Evolutionary conservation across 2,329 filamentous ascomycete species (phyloP), one percentile per base, ranked within the genome.

Genomic region (Epichloe sylvatica): DNA sequence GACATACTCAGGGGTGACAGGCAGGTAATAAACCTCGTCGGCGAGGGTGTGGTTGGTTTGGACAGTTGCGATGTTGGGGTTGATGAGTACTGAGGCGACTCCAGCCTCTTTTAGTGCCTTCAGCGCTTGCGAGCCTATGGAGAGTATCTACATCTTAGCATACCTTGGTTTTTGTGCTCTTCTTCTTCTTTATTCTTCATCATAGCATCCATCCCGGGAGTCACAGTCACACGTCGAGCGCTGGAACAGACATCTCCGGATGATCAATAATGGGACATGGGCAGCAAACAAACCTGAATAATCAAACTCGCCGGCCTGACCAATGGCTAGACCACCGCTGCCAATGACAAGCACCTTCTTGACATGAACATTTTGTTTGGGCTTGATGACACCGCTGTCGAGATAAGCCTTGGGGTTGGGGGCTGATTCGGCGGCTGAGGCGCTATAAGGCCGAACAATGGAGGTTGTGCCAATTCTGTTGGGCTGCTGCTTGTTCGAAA

Each of bases 291-390:
- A 75, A 94, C 89, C 91, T 68, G 92, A 97, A 70, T 97, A 97
- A 71, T 97, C 91, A 62, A 97, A 97, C 73, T 97, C 91, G 72
- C 91, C 91, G 56, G 91, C 91, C 71, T 97, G 91, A 55, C 91
- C 91, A 78, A 97, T 97, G 66, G 87, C 88, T 59, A 97, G 77
- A 69, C 91, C 91, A 72, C 91, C 91, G 71, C 84, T 90, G 52
- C 91, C 91, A 73, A 97, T 95, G 59, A 97, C 90, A 54, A 97
- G 74, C 47, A 97, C 91, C 74, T 97, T 97, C 75, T 94, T 94
- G 56, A 97, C 89, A 65, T 95, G 80, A 46, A 96, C 84, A 49
- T 86, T 72, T 60, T 91, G 77, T 61, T 78, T 77, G 51, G 84
- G 83, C 67, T 89, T 85, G 64, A 96, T 83, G 52, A 82, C 84